Conservation (phyloP, 495 filamentous ascomycete genomes). For the Rusavskia elegans region DNA sequence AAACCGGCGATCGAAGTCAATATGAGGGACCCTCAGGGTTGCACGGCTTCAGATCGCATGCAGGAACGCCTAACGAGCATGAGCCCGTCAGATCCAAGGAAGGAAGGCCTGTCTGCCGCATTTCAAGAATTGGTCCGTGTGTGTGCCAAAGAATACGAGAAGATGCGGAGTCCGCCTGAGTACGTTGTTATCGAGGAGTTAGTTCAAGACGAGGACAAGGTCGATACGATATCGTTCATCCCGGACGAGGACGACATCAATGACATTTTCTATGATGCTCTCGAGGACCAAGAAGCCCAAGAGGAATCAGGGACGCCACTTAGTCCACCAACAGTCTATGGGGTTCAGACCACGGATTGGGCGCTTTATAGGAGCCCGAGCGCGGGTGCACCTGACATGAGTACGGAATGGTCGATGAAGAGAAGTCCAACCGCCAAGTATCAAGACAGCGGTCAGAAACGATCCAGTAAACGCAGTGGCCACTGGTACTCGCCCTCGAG, state of each 20-base stretch:
- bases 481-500: too few species aligned
- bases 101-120: neutral
- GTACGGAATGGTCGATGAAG: too few species aligned
- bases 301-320: neutral
- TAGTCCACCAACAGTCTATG: neutral
- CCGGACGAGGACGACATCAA: neutral
- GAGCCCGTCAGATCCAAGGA: neutral
- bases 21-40: constrained; percentile 1
- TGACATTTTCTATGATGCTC: neutral
- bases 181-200: neutral
- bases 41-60: constrained; percentile 2
- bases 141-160: neutral
- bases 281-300: neutral
- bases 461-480: too few species aligned
- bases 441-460: too few species aligned
- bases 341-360: neutral
- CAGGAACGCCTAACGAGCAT: constrained; percentile 3
- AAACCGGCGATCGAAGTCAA: constrained; percentile 4
- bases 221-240: neutral
- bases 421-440: too few species aligned
- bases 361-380: neutral
- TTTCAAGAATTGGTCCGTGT: constrained; percentile 3
- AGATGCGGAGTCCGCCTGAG: neutral
- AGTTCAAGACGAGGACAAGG: neutral
- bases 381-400: too few species aligned